Percentiles rank a stretch among this genome's conserved stretches.
phyloP scores from a whole-genome alignment of 164 flowering plant species.

The Nymphaea colorata region DNA sequence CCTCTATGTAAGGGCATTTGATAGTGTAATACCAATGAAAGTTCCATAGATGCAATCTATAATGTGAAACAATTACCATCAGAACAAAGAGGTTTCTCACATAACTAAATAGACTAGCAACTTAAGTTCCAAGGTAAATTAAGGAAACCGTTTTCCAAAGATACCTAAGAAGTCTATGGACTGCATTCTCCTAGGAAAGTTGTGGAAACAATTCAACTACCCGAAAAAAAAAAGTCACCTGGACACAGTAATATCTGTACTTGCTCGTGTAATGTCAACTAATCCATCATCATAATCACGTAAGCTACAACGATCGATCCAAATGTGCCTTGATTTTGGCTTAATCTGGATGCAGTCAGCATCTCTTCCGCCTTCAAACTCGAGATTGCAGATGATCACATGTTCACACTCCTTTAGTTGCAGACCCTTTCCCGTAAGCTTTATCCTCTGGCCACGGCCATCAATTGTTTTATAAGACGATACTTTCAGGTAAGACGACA shows the following conservation, averaged over 20 bases:
- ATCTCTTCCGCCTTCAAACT: slow-evolving; percentile 84
- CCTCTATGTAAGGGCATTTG: too few relatives aligned
- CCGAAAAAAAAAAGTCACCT: slow-evolving; percentile 20
- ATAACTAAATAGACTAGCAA: too few relatives aligned
- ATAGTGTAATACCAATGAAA: too few relatives aligned
- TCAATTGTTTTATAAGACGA: slow-evolving; percentile 80
- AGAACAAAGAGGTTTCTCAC: too few relatives aligned
- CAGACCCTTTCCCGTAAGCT: slow-evolving; percentile 64
- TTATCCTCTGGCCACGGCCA: slow-evolving; percentile 85
- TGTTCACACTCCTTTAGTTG: slow-evolving; percentile 78
- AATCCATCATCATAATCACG: slow-evolving; percentile 74
- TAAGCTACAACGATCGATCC: slow-evolving; percentile 92
- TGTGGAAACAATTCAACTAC: not conserved
- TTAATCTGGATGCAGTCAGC: slow-evolving; percentile 82
- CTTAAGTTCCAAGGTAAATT: too few relatives aligned
- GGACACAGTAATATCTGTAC: slow-evolving; percentile 78
- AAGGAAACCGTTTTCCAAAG: too few relatives aligned
- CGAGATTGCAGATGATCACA: slow-evolving; percentile 72
- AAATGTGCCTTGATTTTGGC: slow-evolving; percentile 74
- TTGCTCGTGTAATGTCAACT: slow-evolving; percentile 66
- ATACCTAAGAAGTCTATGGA: too few relatives aligned
- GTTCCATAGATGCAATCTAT: too few relatives aligned
- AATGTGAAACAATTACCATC: too few relatives aligned
- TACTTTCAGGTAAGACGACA: slow-evolving; percentile 48
- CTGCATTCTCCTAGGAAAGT: too few relatives aligned